Percentiles rank a stretch among this genome's conserved stretches.
These are phyloP conservation scores for Trichoderma parareesei DNA, from an alignment of 495 filamentous ascomycete species.

Conservation along the genomic window DNA sequence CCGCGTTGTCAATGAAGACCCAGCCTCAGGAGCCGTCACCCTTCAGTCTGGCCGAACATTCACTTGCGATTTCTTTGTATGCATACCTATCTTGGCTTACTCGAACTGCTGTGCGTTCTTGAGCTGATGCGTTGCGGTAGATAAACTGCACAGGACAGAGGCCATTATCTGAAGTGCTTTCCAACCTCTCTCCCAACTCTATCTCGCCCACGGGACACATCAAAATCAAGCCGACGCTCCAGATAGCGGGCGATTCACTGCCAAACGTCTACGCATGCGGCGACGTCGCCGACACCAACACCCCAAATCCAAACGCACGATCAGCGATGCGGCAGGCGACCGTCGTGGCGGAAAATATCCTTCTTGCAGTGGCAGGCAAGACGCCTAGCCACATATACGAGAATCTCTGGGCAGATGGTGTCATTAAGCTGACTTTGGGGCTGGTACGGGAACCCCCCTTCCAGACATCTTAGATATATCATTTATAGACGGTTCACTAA, in stretches of 20 bases:
- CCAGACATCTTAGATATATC: too few relatives aligned
- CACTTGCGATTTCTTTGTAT: constrained; percentile 24
- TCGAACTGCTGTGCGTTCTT: background rate
- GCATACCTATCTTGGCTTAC: background rate
- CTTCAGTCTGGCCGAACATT: constrained; percentile 20
- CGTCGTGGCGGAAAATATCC: constrained; percentile 22
- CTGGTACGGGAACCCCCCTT: constrained; percentile 15
- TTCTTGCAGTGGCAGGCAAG: constrained; percentile 15
- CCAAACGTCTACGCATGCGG: constrained; percentile 25
- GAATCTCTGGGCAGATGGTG: constrained; percentile 18
- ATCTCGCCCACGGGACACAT: constrained; percentile 23
- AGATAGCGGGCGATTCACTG: constrained; percentile 21
- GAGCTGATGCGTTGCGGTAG: constrained; percentile 13
- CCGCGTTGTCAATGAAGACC: constrained; percentile 15
- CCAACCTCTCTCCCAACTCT: constrained; percentile 16
- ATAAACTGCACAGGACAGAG: constrained; percentile 26
- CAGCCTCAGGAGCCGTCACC: constrained; percentile 15
- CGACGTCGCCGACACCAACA: constrained; percentile 23
- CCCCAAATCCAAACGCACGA: constrained; percentile 20
- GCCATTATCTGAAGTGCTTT: constrained; percentile 19
- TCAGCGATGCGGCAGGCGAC: constrained; percentile 21
- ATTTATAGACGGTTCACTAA: background rate
- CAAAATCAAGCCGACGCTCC: constrained; percentile 23
- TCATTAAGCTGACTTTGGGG: constrained; percentile 24
- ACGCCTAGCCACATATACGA: constrained; percentile 17